Evolutionary conservation across 371 early-diverging fungal genomes (phyloP), one percentile per base, ranked within the genome.

Genomic region (Lichtheimia hyalospora): DNA sequence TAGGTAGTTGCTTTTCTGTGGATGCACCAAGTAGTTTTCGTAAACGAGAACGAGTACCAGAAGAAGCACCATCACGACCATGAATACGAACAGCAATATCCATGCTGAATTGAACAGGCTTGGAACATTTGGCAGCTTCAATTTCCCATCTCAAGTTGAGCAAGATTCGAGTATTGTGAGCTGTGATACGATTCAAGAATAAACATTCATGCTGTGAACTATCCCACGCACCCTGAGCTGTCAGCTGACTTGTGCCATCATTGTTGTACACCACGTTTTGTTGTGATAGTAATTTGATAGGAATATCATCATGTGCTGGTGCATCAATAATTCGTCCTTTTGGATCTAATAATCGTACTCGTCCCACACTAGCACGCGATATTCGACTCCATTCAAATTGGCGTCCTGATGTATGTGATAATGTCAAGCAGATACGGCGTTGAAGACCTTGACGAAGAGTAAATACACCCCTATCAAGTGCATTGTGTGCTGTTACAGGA

Each of bases 401-500:
- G 2, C 67, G 68, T 24, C 93, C 94, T 23, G 89, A 82, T 7
- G 84, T 78, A 69, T 90, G 90, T 15, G 82, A 79, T 28, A 90
- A 65, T 21, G 74, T 74, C 24, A 94, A 52, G 18, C 74, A 63
- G 28, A 95, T 79, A 8, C 93, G 86, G 5, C 94, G 82, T 69
- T 94, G 95, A 18, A 95, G 62, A 5, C 96, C 96, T 70, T 95
- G 96, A 39, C 88, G 83, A 24, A 94, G 70, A 24, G 79, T 60
- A 60, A 93, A 92, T 0, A 81, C 79, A n/a, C 91, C 90, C 1
- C 80, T 60, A 43, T 87, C 86, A 20, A 77, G 61, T 0, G 75
- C 39, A 3, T 71, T 67, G 42, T 77, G 72, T 1, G 87, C 67
- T 8, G 79, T 77, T 0, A 90, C 89, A 4, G 87, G 87, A 27